A percentile compares a stretch with the other conserved stretches of the same genome.
Conservation (phyloP, 345 rosid species). For the Gossypium rotundifolium region DNA sequence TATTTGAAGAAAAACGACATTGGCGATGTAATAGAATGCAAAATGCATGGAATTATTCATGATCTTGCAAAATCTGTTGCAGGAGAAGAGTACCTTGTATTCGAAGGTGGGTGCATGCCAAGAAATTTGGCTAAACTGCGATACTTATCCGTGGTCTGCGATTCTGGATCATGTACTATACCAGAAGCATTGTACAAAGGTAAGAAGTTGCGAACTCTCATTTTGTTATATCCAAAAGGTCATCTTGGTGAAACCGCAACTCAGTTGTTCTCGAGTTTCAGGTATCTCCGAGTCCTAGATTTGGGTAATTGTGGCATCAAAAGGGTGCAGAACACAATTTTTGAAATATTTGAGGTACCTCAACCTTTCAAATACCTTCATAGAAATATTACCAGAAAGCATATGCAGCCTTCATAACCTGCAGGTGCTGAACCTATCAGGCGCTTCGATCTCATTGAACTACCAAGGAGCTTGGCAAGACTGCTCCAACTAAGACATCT, state of each 20-base stretch:
- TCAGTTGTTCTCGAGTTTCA: conserved; percentile 16
- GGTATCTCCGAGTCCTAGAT: conserved; percentile 13
- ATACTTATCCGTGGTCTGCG: conserved; percentile 8
- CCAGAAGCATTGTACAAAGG: conserved; percentile 22
- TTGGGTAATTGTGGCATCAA: conserved; percentile 20
- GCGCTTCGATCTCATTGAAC: conserved; percentile 13
- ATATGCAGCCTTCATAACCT: conserved; percentile 15
- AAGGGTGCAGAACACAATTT: conserved; percentile 7
- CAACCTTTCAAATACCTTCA: conserved; percentile 14
- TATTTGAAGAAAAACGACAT: background rate
- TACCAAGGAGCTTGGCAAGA: conserved; percentile 8
- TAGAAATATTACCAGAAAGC: conserved; percentile 14
- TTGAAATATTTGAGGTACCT: conserved; percentile 18
- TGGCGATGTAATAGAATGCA: background rate
- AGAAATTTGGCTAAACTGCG: conserved; percentile 10
- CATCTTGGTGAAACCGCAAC: conserved; percentile 15
- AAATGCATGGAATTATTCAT: conserved; percentile 30
- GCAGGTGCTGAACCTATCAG: conserved; percentile 14
- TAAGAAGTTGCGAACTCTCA: conserved; percentile 10
- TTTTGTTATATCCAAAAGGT: conserved; percentile 15
- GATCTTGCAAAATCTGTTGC: conserved; percentile 25
- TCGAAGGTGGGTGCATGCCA: conserved; percentile 1
- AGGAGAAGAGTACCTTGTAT: conserved; percentile 11
- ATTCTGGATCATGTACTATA: background rate
- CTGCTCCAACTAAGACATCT: conserved; percentile 14